Evolutionary conservation across 352 stramenopile species (phyloP).

Genomic region (Sclerospora graminicola): DNA sequence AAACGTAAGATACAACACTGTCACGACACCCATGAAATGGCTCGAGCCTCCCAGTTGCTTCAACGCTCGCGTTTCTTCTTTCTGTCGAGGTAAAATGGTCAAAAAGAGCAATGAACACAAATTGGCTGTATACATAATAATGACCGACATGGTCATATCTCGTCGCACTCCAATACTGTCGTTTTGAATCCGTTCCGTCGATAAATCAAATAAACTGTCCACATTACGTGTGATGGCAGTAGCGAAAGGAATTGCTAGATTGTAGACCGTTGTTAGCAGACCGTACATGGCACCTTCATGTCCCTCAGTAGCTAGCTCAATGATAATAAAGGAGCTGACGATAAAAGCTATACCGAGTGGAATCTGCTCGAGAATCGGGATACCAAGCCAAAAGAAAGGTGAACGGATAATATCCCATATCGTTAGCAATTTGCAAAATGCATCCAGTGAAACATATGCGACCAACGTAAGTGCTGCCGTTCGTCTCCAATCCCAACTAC

Average conservation of each 20-base stretch:
- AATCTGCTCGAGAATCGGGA: conserved; percentile 41
- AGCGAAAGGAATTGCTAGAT: conserved; percentile 38
- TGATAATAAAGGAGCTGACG: conserved; percentile 40
- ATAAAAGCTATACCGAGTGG: conserved; percentile 44
- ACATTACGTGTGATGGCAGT: conserved; percentile 42
- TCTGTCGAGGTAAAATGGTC: conserved; percentile 35
- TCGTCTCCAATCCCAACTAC: conserved; percentile 47
- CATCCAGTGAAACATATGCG: conserved; percentile 29
- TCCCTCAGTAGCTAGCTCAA: conserved; percentile 45
- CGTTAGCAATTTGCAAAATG: conserved; percentile 41
- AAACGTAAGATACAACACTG: conserved; percentile 24
- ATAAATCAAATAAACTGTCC: conserved; percentile 41
- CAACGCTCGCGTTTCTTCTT: conserved; percentile 25
- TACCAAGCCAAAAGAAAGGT: conserved; percentile 55
- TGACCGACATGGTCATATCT: conserved; percentile 47
- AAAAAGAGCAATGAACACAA: conserved; percentile 39
- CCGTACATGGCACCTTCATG: conserved; percentile 46
- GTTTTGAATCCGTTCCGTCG: conserved; percentile 33
- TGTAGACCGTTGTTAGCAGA: conserved; percentile 36
- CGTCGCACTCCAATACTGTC: conserved; percentile 37
- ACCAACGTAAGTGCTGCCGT: conserved; percentile 36
- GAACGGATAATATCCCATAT: conserved; percentile 41
- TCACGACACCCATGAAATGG: conserved; percentile 25
- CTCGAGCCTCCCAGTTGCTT: conserved; percentile 28
- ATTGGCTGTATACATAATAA: conserved; percentile 46